Conservation (phyloP, 371 early-diverging fungal species). For the Apophysomyces ossiformis region DNA sequence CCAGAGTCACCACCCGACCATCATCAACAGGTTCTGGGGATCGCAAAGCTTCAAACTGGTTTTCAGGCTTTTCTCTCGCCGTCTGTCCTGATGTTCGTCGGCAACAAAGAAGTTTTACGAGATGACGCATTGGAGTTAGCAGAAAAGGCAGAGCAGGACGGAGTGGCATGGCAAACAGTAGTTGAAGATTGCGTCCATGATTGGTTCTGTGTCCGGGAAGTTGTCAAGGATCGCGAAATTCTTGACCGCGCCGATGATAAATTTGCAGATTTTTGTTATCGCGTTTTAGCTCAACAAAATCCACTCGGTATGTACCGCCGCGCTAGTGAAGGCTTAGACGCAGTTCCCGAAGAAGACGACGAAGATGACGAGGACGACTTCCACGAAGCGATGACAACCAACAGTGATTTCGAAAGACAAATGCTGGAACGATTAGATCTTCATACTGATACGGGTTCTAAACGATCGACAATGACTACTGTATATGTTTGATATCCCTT, state of each 20-base stretch:
- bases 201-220: constrained; percentile 53
- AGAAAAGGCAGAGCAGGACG: constrained; percentile 41
- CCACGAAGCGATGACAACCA: constrained; percentile 22
- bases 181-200: constrained; percentile 49
- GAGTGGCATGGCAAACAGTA: constrained; percentile 38
- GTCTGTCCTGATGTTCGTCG: constrained; percentile 40
- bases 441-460: background rate
- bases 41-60: constrained; percentile 43
- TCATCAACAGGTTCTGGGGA: constrained; percentile 35
- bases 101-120: constrained; percentile 43
- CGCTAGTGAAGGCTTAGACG: constrained; percentile 36
- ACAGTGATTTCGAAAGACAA: constrained; percentile 2
- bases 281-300: constrained; percentile 24
- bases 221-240: constrained; percentile 43
- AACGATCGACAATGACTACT: constrained; percentile 7
- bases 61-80: constrained; percentile 40
- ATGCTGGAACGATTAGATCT: constrained; percentile 1
- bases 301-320: constrained; percentile 21
- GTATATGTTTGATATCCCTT: background rate
- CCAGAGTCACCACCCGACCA: constrained; percentile 29
- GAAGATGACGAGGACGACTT: constrained; percentile 23
- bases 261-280: constrained; percentile 45
- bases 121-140: constrained; percentile 48
- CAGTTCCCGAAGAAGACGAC: constrained; percentile 39
- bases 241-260: constrained; percentile 34